Evolutionary conservation across 2,329 filamentous ascomycete species (phyloP).

Genomic region (Ascocoryne sarcoides): DNA sequence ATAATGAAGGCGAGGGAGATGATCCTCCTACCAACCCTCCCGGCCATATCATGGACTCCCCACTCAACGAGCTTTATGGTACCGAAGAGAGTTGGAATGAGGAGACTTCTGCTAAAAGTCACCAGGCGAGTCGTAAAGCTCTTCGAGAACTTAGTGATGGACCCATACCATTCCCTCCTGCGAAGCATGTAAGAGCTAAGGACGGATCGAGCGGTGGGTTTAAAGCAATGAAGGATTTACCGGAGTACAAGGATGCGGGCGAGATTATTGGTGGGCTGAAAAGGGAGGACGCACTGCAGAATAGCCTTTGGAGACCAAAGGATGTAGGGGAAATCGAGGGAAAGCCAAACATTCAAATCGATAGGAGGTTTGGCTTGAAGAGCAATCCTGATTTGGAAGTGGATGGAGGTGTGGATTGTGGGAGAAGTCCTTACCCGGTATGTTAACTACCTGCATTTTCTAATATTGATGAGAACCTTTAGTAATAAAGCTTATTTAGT

Average conservation of each 20-base stretch:
- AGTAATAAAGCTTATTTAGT: too few species aligned
- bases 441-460: too few species aligned
- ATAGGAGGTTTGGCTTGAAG: slow-evolving; percentile 5
- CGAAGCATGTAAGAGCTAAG: not conserved
- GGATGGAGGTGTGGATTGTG: slow-evolving; percentile 26
- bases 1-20: not conserved
- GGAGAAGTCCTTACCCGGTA: slow-evolving; percentile 22
- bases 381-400: slow-evolving; percentile 10
- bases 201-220: not conserved
- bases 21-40: not conserved
- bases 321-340: slow-evolving; percentile 16
- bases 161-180: not conserved
- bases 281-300: slow-evolving; percentile 16
- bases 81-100: too few species aligned
- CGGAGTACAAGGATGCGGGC: slow-evolving; percentile 9
- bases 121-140: not conserved
- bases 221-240: slow-evolving; percentile 14
- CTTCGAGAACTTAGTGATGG: not conserved
- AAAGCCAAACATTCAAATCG: slow-evolving; percentile 17
- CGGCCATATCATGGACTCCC: too few species aligned
- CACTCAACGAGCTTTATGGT: too few species aligned
- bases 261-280: slow-evolving; percentile 1
- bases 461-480: too few species aligned
- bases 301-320: slow-evolving; percentile 24
- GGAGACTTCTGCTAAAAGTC: too few species aligned